Evolutionary conservation across 768 basidiomycete genomes (phyloP).

Genomic region (Pisolithus sp.): DNA sequence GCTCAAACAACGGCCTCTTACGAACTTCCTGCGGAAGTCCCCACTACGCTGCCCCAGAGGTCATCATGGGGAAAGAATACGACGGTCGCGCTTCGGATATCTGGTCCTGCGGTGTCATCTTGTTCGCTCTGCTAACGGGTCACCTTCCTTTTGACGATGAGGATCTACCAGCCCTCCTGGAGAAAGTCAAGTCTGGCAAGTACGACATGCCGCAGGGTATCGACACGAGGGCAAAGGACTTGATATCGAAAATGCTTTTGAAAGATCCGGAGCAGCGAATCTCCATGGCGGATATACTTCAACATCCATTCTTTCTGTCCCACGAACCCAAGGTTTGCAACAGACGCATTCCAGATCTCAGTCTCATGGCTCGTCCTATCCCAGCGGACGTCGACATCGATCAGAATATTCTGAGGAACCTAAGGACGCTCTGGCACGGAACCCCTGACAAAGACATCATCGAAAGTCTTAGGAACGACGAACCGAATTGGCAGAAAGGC

Average conservation of each 20-base stretch:
- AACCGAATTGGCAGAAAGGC: constrained; percentile 91
- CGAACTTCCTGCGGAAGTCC: constrained; percentile 90
- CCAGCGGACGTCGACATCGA: constrained; percentile 64
- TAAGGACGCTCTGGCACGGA: constrained; percentile 89
- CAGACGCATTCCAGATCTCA: constrained; percentile 50
- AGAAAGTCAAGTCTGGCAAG: constrained; percentile 68
- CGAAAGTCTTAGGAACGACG: constrained; percentile 53
- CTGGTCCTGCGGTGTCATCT: constrained; percentile 95
- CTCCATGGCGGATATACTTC: constrained; percentile 72
- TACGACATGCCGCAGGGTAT: constrained; percentile 73
- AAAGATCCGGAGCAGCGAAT: constrained; percentile 71
- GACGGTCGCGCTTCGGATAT: constrained; percentile 86
- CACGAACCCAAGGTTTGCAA: constrained; percentile 39
- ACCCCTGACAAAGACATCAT: constrained; percentile 69
- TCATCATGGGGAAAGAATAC: constrained; percentile 77
- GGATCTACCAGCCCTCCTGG: constrained; percentile 67
- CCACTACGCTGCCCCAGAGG: constrained; percentile 92
- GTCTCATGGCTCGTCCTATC: constrained; percentile 66
- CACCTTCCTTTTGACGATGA: constrained; percentile 92
- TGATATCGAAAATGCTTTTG: constrained; percentile 76
- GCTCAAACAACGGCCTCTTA: constrained; percentile 50
- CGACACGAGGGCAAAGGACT: constrained; percentile 62
- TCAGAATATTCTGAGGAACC: constrained; percentile 81
- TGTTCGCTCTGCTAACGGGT: constrained; percentile 83
- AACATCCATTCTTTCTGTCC: constrained; percentile 72